Evolutionary conservation across 441 rosid genomes (phyloP), one percentile per base, ranked within the genome.

Genomic region (Kokia cookei): DNA sequence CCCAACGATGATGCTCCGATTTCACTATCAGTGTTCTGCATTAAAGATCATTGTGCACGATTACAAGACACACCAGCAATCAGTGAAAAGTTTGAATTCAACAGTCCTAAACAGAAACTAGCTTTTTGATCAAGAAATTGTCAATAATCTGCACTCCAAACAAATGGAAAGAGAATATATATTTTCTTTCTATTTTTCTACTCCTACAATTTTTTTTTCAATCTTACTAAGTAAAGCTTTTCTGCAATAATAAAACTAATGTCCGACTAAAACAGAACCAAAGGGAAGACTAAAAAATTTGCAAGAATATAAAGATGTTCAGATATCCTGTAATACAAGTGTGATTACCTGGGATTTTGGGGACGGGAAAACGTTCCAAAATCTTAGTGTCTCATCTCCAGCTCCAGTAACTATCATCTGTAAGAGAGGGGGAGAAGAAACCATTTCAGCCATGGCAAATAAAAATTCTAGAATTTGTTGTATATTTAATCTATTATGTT

Each of bases 361-460:
- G 79, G 94, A 91, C 32, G 98, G 99, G 77, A 94, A 94, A 55
- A 94, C 96, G 45, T 91, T 93, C 99, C 99, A 94, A 85, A 94
- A 94, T 81, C 98, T 84, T 70, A 93, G 86, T 8, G 99, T 94
- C 80, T 94, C 99, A 74, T 94, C 98, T 73, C 99, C 99, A 50
- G 99, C 98, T 80, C 99, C 99, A 0, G 98, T 94, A 72, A 94
- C 99, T 37, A 94, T 94, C 1, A 97, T 94, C 95, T 94, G 87
- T 60, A 71, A 75, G 60, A 19, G 10, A 40, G 10, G 10, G 43
- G 43, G 10, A 40, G 43, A 15, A 42, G 63, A 29, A 60, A 9
- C 63, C 29, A 73, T 32, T 60, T 59, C 22, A 73, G 45, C 51
- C 37, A 50, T 10, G 32, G 48, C 7, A 64, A 1, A 58, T 35